Evolutionary conservation across 495 filamentous ascomycete genomes (phyloP).

Genomic region (Penicillium steckii): DNA sequence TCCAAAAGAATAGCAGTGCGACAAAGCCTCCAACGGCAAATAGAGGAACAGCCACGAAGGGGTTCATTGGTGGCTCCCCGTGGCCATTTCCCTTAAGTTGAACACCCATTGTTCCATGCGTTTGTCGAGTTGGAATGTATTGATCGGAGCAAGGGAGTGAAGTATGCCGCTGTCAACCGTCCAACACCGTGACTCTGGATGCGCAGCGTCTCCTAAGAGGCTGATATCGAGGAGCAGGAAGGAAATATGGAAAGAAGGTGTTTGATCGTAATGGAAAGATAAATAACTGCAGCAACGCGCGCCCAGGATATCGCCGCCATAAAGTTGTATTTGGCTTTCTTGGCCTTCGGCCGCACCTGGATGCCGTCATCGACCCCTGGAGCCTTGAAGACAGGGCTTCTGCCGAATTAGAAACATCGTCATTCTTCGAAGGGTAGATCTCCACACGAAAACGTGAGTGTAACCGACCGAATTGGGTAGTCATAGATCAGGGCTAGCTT

Average conservation of each 20-base stretch:
- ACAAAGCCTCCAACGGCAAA: constrained; percentile 31
- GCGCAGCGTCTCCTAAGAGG: constrained; percentile 14
- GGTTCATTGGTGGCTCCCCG: constrained; percentile 38
- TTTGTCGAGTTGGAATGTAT: background rate
- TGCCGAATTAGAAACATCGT: constrained; percentile 19
- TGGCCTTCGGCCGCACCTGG: background rate
- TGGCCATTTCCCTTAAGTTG: constrained; percentile 25
- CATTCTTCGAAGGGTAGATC: background rate
- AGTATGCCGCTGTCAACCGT: constrained; percentile 13
- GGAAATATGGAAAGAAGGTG: background rate
- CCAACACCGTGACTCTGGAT: constrained; percentile 8
- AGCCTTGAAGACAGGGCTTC: constrained; percentile 3
- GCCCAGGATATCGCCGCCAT: constrained; percentile 3
- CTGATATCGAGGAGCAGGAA: constrained; percentile 5
- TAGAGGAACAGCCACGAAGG: constrained; percentile 34
- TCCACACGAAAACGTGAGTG: constrained; percentile 17
- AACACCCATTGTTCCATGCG: constrained; percentile 30
- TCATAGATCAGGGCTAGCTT: background rate
- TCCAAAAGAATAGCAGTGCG: constrained; percentile 24
- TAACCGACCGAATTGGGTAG: constrained; percentile 22
- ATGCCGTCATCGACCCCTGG: constrained; percentile 33
- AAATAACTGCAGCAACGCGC: background rate
- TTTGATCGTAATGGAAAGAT: background rate
- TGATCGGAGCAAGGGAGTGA: background rate
- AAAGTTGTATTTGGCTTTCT: constrained; percentile 15